Evolutionary conservation across 371 early-diverging fungal genomes (phyloP), one percentile per base, ranked within the genome.

Genomic region (Mucor lusitanicus): DNA sequence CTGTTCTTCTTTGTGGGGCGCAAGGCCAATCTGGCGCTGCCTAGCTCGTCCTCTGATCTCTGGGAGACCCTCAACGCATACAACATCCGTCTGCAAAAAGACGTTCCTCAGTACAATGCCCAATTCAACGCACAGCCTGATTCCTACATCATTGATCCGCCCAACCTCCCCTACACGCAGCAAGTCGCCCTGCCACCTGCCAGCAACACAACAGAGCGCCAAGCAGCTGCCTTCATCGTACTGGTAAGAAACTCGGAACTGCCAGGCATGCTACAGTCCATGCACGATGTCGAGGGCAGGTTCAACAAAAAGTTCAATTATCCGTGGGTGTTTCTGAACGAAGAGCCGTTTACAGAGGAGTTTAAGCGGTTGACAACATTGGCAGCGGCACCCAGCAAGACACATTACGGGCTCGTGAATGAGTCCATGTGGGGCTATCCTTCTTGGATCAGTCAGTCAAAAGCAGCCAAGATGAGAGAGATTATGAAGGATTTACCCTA

Each of bases 401-500:
- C 85, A 32, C 68, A 70, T n/a, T 81, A 81, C 68, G 84, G 79
- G 0, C 46, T 73, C 23, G 80, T 84, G 55, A 50, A 82, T 75
- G 60, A 76, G 21, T 90, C 90, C 25, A 86, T 90, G 77, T 98
- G 97, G 97, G 84, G 88, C 15, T 88, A 90, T 65, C 98, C 99
- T 1, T 61, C 61, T 6, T 93, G 89, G 87, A 92, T 97, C 72
- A 86, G 96, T 73, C 77, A 85, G 74, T 61, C 80, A 6, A 75
- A 75, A 63, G 94, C 93, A 0, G 78, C 81, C 25, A 67, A 78
- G 57, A 54, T 64, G 19, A 81, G 92, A 68, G 73, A 84, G 30
- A 60, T 67, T 19, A 80, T 93, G 88, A 82, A 78, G 17, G 76
- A 76, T n/a, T 67, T 95, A n/a, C 90, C 94, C 7, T 96, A 98